Conservation (phyloP, 805 yeast genomes). For the Candida lessepsii region DNA sequence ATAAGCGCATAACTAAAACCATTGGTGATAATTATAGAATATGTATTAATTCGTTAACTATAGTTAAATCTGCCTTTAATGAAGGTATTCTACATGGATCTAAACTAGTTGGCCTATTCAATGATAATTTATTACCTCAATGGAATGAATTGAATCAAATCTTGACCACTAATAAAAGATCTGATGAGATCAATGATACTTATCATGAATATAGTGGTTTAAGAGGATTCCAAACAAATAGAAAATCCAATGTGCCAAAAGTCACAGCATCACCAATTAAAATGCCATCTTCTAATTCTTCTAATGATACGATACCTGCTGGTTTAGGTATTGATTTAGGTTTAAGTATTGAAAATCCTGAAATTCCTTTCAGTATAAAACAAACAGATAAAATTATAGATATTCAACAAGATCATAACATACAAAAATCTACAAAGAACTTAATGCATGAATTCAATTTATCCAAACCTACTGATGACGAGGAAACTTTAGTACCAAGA, state of each 20-base stretch:
- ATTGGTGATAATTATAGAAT: conserved; percentile 34
- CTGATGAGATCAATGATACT: conserved; percentile 5
- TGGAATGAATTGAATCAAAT: conserved; percentile 24
- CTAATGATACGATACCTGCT: conserved; percentile 7
- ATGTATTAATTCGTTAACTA: conserved; percentile 37
- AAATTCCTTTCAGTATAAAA: conserved; percentile 33
- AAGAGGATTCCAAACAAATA: conserved; percentile 18
- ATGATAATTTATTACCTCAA: conserved; percentile 24
- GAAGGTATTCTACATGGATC: conserved; percentile 39
- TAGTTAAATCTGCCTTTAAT: conserved; percentile 32
- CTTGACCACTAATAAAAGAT: conserved; percentile 2
- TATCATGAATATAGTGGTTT: conserved; percentile 10
- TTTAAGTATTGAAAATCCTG: conserved; percentile 23
- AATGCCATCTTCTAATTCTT: not conserved
- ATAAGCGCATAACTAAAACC: conserved; percentile 23
- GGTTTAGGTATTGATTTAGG: conserved; percentile 35
- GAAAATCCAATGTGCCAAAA: not conserved
- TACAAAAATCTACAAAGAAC: conserved; percentile 9
- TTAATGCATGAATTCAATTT: conserved; percentile 12
- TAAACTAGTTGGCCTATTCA: conserved; percentile 21
- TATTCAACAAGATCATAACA: conserved; percentile 11
- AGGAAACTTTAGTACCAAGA: conserved; percentile 16
- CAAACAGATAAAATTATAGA: conserved; percentile 31
- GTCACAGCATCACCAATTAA: conserved; percentile 9
- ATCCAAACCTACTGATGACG: conserved; percentile 14